Conservation (phyloP, 2,329 filamentous ascomycete species). For the Pseudodiploospora longispora region DNA sequence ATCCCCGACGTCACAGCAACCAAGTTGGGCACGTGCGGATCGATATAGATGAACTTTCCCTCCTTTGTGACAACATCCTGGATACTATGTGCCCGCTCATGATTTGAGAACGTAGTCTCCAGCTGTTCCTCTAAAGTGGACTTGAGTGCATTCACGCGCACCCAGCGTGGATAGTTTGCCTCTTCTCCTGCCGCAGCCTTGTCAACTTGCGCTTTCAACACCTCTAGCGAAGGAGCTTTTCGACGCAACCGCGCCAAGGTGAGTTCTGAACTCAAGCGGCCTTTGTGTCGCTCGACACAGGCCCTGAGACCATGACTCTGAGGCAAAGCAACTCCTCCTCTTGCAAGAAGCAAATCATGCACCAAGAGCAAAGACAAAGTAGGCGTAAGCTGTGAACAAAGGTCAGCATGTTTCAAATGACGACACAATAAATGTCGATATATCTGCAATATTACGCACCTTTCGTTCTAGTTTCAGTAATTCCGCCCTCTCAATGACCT, state of each 20-base stretch:
- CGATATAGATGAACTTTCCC: slow-evolving; percentile 56
- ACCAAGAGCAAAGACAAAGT: slow-evolving; percentile 71
- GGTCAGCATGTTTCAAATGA: neutral
- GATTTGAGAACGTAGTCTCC: slow-evolving; percentile 63
- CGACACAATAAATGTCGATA: neutral
- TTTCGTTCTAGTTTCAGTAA: slow-evolving; percentile 76
- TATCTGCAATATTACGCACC: slow-evolving; percentile 37
- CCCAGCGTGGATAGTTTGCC: slow-evolving; percentile 74
- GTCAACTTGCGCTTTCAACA: slow-evolving; percentile 53
- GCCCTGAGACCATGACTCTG: slow-evolving; percentile 68
- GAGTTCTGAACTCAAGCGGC: slow-evolving; percentile 71
- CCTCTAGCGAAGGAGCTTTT: slow-evolving; percentile 59
- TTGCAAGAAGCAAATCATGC: slow-evolving; percentile 79
- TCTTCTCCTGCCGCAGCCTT: slow-evolving; percentile 39
- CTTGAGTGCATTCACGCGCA: slow-evolving; percentile 75
- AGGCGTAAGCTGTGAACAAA: slow-evolving; percentile 62
- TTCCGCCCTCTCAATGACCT: slow-evolving; percentile 76
- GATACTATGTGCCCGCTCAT: slow-evolving; percentile 48
- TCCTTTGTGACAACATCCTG: slow-evolving; percentile 41
- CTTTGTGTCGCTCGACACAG: slow-evolving; percentile 72
- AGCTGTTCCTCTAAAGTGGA: slow-evolving; percentile 65
- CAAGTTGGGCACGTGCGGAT: slow-evolving; percentile 74
- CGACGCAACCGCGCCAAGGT: slow-evolving; percentile 68
- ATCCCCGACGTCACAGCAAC: slow-evolving; percentile 65
- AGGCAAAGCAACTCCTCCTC: slow-evolving; percentile 74